Conservation (phyloP, 306 rosid genomes). For the Cicer yamashitae region DNA sequence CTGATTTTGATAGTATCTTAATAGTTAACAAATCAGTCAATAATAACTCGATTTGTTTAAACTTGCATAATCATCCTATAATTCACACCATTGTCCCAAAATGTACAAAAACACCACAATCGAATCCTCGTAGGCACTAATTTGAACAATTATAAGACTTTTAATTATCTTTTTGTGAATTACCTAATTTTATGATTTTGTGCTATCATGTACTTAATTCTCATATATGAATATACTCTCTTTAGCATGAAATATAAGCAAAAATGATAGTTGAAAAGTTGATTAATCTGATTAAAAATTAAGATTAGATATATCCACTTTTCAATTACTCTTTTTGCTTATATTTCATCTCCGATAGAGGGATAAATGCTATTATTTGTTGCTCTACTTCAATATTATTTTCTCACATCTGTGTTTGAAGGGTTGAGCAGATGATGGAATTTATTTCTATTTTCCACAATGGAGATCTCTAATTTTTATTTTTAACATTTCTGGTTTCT, state of each 20-base stretch:
- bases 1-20: neutral
- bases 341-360: too few species aligned
- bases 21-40: neutral
- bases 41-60: neutral
- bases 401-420: neutral
- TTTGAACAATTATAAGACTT: neutral
- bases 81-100: neutral
- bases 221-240: too few species aligned
- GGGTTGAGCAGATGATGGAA: slow-evolving; percentile 20
- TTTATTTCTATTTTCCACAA: slow-evolving; percentile 2
- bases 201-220: too few species aligned
- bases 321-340: too few species aligned
- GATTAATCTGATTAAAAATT: too few species aligned
- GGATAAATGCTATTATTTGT: neutral
- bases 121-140: neutral
- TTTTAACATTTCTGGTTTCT: slow-evolving; percentile 35
- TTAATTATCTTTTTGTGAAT: neutral
- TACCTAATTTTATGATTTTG: neutral
- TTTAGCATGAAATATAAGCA: too few species aligned
- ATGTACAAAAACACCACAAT: neutral
- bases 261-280: too few species aligned
- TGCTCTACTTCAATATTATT: too few species aligned
- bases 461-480: slow-evolving; percentile 10
- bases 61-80: too few species aligned
- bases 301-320: too few species aligned